Conservation (phyloP, 495 filamentous ascomycete species). For the Evansstolkia leycettana region DNA sequence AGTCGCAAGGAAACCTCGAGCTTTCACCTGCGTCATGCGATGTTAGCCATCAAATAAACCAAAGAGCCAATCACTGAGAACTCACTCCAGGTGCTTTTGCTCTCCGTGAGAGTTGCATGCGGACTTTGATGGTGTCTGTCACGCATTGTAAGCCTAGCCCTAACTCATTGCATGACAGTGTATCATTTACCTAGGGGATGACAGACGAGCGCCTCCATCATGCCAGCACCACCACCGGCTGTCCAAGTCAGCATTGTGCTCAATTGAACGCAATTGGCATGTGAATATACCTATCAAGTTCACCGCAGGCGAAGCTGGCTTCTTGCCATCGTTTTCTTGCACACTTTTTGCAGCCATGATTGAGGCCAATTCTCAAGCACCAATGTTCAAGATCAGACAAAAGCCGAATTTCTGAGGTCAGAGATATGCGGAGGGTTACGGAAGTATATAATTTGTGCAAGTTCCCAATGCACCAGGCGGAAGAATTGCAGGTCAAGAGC, state of each 20-base stretch:
- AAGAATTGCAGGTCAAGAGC: constrained; percentile 1
- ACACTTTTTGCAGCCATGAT: constrained; percentile 53
- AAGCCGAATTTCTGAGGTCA: neutral
- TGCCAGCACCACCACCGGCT: constrained; percentile 96
- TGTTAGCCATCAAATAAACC: no score
- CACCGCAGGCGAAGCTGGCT: constrained; percentile 74
- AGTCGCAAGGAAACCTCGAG: constrained; percentile 78
- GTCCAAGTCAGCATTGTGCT: constrained; percentile 13
- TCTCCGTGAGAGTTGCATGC: constrained; percentile 94
- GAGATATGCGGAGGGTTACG: constrained; percentile 14
- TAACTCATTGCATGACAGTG: neutral
- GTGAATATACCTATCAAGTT: constrained; percentile 77
- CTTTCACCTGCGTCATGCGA: constrained; percentile 39
- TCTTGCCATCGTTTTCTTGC: constrained; percentile 55
- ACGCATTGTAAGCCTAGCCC: constrained; percentile 7
- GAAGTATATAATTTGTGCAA: constrained; percentile 17
- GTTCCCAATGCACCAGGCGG: constrained; percentile 10
- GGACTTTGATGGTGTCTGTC: constrained; percentile 92
- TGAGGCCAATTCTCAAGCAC: neutral
- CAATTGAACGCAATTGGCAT: neutral
- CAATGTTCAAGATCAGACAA: neutral
- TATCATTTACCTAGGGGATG: constrained; percentile 75
- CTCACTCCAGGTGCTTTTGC: constrained; percentile 68
- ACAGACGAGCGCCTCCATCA: constrained; percentile 98
- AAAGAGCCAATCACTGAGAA: constrained; percentile 1